Evolutionary conservation across 78 protist genomes (phyloP).

Genomic region (Creolimax fragrantissima): DNA sequence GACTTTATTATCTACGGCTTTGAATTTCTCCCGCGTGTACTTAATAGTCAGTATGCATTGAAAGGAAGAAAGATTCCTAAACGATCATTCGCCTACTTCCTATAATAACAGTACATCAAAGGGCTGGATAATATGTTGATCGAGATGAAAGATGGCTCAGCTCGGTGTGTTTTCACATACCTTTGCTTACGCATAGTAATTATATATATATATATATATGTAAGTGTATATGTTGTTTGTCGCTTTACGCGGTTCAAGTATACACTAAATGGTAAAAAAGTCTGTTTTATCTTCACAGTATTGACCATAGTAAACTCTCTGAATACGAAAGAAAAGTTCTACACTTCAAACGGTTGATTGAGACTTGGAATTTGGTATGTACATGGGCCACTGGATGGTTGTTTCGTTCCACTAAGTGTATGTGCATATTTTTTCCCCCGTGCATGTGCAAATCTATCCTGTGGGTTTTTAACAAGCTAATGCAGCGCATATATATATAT

Average conservation of each 20-base stretch:
- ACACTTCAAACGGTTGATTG: not conserved
- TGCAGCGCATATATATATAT: not conserved
- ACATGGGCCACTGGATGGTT: too few relatives aligned
- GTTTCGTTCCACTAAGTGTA: not conserved
- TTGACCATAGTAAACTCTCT: not conserved
- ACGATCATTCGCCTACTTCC: too few relatives aligned
- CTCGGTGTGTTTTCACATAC: too few relatives aligned
- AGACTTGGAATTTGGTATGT: not conserved
- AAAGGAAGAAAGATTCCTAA: too few relatives aligned
- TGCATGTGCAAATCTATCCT: not conserved
- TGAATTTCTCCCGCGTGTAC: too few relatives aligned
- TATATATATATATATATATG: not conserved
- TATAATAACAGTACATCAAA: too few relatives aligned
- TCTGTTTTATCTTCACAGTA: not conserved
- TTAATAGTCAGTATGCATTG: too few relatives aligned
- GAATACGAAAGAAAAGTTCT: not conserved
- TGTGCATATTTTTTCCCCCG: not conserved
- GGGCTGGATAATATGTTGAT: too few relatives aligned
- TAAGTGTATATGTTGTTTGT: not conserved
- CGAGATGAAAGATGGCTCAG: too few relatives aligned
- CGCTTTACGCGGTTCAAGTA: not conserved
- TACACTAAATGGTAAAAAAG: not conserved
- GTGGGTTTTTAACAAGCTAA: not conserved
- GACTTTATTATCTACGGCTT: too few relatives aligned
- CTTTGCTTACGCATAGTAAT: not conserved